These are phyloP conservation scores for Ensete ventricosum DNA, from an alignment of 176 grass and related monocot genomes.

Conservation along the genomic window DNA sequence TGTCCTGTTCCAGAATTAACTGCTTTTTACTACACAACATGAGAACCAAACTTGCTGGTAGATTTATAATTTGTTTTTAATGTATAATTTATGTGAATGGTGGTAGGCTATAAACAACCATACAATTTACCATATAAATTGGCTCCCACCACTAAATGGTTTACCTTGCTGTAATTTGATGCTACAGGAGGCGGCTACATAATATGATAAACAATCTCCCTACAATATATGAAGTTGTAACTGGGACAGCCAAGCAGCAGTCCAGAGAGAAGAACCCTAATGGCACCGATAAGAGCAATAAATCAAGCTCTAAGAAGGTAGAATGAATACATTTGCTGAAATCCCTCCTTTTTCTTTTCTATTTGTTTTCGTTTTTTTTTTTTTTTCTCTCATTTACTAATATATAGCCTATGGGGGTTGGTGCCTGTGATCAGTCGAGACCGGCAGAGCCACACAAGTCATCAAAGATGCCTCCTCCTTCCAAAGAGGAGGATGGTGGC, in stretches of 20 bases:
- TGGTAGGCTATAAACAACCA: too few relatives aligned
- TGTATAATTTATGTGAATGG: too few relatives aligned
- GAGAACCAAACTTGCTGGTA: too few relatives aligned
- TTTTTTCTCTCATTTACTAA: not conserved
- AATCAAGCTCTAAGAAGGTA: slow-evolving; percentile 36
- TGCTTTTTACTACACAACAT: too few relatives aligned
- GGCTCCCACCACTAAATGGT: not conserved
- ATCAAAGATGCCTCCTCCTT: slow-evolving; percentile 5
- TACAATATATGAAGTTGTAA: slow-evolving; percentile 43
- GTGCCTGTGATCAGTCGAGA: slow-evolving; percentile 12
- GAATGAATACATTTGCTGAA: not conserved
- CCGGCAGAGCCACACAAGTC: slow-evolving; percentile 15
- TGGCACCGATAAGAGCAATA: slow-evolving; percentile 32
- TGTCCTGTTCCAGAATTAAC: too few relatives aligned
- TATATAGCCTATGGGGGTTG: not conserved
- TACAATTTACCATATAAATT: too few relatives aligned
- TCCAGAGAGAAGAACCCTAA: slow-evolving; percentile 34
- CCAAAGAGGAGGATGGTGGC: slow-evolving; percentile 28
- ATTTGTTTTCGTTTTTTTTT: not conserved
- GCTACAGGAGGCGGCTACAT: slow-evolving; percentile 32
- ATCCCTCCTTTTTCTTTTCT: not conserved
- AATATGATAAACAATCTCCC: slow-evolving; percentile 48
- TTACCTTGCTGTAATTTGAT: not conserved
- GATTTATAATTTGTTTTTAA: too few relatives aligned
- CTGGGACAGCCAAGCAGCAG: slow-evolving; percentile 30